Evolutionary conservation across 2,329 filamentous ascomycete genomes (phyloP).

Genomic region (Graphilbum sp.): DNA sequence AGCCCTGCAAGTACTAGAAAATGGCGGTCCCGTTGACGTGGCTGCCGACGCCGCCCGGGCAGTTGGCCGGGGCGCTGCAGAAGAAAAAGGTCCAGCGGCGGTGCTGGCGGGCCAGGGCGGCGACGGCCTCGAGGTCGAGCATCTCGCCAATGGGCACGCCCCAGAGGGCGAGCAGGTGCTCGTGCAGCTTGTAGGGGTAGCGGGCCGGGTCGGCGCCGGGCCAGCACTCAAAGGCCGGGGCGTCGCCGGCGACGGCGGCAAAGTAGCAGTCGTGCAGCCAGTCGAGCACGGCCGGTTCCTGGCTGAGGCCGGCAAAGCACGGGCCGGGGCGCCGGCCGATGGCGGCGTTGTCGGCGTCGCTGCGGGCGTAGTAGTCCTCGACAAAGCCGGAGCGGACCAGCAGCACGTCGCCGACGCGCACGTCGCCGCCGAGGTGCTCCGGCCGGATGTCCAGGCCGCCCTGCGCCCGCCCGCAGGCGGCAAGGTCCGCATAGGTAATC

Average conservation of each 20-base stretch:
- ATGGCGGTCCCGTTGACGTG: conserved; percentile 4
- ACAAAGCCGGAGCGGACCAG: conserved; percentile 38
- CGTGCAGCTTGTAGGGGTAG: conserved; percentile 6
- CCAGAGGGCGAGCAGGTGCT: conserved; percentile 9
- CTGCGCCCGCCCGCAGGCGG: conserved; percentile 26
- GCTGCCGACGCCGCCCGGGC: conserved; percentile 3
- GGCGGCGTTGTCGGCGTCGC: conserved; percentile 6
- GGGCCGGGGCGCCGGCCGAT: not conserved
- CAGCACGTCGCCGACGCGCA: conserved; percentile 36
- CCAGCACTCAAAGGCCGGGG: conserved; percentile 27
- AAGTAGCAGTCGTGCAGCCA: conserved; percentile 42
- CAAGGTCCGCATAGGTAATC: conserved; percentile 26
- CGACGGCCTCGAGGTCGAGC: not conserved
- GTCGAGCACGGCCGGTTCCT: conserved; percentile 27
- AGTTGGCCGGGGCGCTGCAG: conserved; percentile 2
- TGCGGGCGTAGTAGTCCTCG: conserved; percentile 22
- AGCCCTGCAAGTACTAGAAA: not conserved
- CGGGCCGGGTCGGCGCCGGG: conserved; percentile 15
- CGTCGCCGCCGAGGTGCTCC: conserved; percentile 15
- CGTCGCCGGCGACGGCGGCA: conserved; percentile 38
- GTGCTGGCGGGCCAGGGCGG: not conserved
- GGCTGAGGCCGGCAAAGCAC: conserved; percentile 27
- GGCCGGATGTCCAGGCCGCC: conserved; percentile 2
- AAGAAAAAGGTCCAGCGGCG: conserved; percentile 3
- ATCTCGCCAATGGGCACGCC: conserved; percentile 19